phyloP scores from a whole-genome alignment of 805 yeast genomes.

The Nakazawaea laoshanensis region DNA sequence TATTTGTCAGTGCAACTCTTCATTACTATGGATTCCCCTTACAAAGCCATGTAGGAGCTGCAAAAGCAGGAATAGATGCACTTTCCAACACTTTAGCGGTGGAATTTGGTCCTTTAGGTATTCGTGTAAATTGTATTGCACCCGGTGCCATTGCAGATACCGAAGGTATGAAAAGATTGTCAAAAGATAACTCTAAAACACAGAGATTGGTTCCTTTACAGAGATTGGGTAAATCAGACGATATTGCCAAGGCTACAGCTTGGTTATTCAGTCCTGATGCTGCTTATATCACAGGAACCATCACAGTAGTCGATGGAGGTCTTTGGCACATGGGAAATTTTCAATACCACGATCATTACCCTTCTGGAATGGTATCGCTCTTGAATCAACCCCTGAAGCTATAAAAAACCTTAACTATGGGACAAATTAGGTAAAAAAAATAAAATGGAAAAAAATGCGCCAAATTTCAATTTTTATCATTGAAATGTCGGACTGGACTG shows the following conservation, averaged over 20 bases:
- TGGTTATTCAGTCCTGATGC: conserved; percentile 82
- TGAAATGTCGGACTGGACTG: conserved; percentile 58
- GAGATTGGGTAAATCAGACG: conserved; percentile 60
- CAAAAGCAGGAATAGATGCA: conserved; percentile 94
- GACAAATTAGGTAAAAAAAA: too few relatives aligned
- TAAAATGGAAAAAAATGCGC: background rate
- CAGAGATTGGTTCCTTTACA: conserved; percentile 51
- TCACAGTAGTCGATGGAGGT: conserved; percentile 84
- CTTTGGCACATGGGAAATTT: conserved; percentile 70
- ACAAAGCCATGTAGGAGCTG: conserved; percentile 89
- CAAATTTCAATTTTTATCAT: background rate
- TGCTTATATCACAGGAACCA: conserved; percentile 65
- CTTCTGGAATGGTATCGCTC: conserved; percentile 27
- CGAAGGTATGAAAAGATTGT: conserved; percentile 72
- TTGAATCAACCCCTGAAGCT: conserved; percentile 8
- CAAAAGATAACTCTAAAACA: conserved; percentile 17
- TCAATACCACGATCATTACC: conserved; percentile 25
- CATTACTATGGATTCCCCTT: conserved; percentile 86
- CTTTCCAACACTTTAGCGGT: conserved; percentile 77
- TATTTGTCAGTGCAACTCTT: conserved; percentile 83
- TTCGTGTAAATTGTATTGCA: conserved; percentile 77
- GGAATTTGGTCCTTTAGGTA: conserved; percentile 85
- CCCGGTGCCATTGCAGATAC: conserved; percentile 89
- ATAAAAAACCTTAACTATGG: background rate
- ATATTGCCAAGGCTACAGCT: conserved; percentile 84